Evolutionary conservation across 768 basidiomycete genomes (phyloP), one percentile per base, ranked within the genome.

Genomic region (Lactarius sp.): DNA sequence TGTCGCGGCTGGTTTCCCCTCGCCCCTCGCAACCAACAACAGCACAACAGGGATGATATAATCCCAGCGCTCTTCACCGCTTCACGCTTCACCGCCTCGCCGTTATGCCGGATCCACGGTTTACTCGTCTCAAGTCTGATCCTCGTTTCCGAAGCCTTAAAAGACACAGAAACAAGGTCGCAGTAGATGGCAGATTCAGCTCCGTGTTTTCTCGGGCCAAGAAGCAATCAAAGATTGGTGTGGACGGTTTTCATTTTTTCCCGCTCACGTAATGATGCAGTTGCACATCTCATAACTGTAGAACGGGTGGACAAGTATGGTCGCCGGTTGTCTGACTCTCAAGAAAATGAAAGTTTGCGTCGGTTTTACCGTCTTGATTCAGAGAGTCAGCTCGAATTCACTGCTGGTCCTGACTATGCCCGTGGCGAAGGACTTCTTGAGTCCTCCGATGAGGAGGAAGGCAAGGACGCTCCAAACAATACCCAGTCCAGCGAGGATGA

Each of bases 181-280:
- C 89, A 58, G 83, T 98, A 42, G 97, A 99, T 73, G 87, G 94
- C 12, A 86, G 97, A 27, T 99, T 98, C 81, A 92, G 88, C 73
- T 77, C 80, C 59, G 81, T 97, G 20, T 84, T 98, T 50, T 77
- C 81, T 61, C 75, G 78, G 27, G 9, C 52, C 16, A 77, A 72
- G 54, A 71, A 72, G 27, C 70, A 64, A 70, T 71, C 65, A 74
- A 76, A 61, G 65, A 69, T 56, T 56, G 66, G 66, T 72, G 71
- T 69, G 69, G 61, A 46, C 51, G 62, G 64, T 55, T 22, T n/a
- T 55, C 10, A 60, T 56, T 36, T 69, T 67, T 53, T 67, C 57
- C 58, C 44, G 10, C 27, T 10, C 33, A 22, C 50, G 37, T 34
- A 52, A 61, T 34, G 33, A 39, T 42, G 33, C 51, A 41, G 14